Percentiles rank a stretch among this genome's conserved stretches.
Evolutionary conservation across 208 protist genomes (phyloP).

Genomic region (Trypanosomatidae sp.): DNA sequence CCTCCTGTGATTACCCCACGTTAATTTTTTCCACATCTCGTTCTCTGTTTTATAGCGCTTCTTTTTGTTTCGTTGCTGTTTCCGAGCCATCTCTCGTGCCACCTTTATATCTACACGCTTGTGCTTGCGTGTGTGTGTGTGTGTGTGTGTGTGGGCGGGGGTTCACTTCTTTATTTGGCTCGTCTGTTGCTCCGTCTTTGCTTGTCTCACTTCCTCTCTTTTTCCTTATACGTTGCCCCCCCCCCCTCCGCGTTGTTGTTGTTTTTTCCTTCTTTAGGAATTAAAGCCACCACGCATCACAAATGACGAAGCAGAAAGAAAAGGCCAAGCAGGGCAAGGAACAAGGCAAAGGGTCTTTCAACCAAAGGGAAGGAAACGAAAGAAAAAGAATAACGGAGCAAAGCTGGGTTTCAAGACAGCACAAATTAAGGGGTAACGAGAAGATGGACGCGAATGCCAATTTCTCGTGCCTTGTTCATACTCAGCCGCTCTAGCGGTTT

Average conservation of each 20-base stretch:
- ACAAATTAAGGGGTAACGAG: not conserved
- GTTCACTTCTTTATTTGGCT: too few relatives aligned
- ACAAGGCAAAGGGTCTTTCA: not conserved
- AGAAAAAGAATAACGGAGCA: not conserved
- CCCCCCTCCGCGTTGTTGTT: not conserved
- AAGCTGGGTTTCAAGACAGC: not conserved
- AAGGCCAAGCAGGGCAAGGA: not conserved
- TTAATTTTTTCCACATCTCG: too few relatives aligned
- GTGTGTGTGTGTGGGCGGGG: not conserved
- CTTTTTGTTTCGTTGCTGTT: slow-evolving; percentile 2
- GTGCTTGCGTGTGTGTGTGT: not conserved
- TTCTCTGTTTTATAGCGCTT: not conserved
- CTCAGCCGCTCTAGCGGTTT: not conserved
- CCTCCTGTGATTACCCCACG: not conserved
- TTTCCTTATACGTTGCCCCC: not conserved
- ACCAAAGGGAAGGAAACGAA: not conserved
- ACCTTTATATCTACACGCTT: not conserved
- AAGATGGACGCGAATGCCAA: not conserved
- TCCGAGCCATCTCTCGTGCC: not conserved
- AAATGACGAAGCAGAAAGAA: too few relatives aligned
- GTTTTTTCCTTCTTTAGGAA: not conserved
- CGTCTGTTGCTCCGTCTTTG: too few relatives aligned
- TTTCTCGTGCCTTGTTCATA: not conserved
- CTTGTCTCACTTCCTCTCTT: too few relatives aligned
- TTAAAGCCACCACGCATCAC: too few relatives aligned